Base-by-base conservation (phyloP, 2,329 filamentous ascomycete species). In the Talaromyces sp. region DNA sequence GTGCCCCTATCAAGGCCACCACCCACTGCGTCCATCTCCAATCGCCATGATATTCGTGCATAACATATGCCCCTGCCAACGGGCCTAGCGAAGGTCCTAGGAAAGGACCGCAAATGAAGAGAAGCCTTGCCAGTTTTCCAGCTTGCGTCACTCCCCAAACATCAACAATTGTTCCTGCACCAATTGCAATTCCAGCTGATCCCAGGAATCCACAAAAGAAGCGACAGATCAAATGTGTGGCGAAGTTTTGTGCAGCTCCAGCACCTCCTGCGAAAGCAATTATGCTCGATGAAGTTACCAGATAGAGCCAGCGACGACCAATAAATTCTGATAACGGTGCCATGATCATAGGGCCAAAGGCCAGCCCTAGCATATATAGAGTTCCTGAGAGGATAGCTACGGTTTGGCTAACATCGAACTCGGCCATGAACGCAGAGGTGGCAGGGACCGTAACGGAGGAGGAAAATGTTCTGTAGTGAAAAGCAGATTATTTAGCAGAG, bases 1-100 rank as follows among this genome's bases (percentile, higher is more conserved):
- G 69, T 70, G 89, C 86, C 65, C 87, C 84, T 19, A 81, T 64
- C 67, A 85, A 86, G 45, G 88, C 87, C 83, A 90, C 86, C 69
- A 90, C 75, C 72, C 88, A 91, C 79, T 89, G 84, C 8, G 88
- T 90, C 88, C 88, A 91, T 68, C 88, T 85, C 89, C 89, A 91
- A 67, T 88, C 87, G 39, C 86, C 76, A 11, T 85, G 9, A 60
- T 65, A 48, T 45, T 65, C 50, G 27, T 66, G 48, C 41, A 68
- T 50, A 37, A 59, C 35, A 63, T 69, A 69, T 16, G 65, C 66
- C n/a, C 68, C 68, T 41, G 22, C 63, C 54, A 68, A 39, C 3
- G 68, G 68, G n/a, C 62, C 68, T 19, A 68, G 22, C 4, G 62
- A 79, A 0, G 89, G 89, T 5, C 88, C 88, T 1, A 85, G 83